These are phyloP conservation scores for Blastocystis sp. DNA, from an alignment of 352 stramenopile genomes.

Conservation along the genomic window DNA sequence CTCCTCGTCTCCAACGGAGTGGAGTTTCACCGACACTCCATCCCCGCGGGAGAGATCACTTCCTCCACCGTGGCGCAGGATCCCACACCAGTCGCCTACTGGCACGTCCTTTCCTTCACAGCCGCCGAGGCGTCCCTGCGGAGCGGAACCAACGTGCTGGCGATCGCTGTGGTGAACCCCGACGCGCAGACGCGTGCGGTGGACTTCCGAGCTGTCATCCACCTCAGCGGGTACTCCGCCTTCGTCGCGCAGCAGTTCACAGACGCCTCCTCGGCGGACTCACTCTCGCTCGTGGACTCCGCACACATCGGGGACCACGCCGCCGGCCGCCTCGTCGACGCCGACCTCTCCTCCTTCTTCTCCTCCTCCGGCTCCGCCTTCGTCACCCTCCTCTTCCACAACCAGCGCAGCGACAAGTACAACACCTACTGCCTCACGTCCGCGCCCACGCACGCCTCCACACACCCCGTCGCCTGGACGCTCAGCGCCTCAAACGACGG, in stretches of 20 bases:
- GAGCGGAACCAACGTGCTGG: slow-evolving; percentile 5
- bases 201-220: slow-evolving; percentile 23
- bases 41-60: background rate
- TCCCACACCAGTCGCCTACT: background rate
- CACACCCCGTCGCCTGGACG: background rate
- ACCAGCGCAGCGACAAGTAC: slow-evolving; percentile 12
- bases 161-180: slow-evolving; percentile 29
- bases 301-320: slow-evolving; percentile 11
- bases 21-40: background rate
- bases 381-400: background rate
- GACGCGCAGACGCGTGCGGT: background rate
- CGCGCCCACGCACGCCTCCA: background rate
- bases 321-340: background rate
- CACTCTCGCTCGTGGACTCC: background rate
- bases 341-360: slow-evolving; percentile 4
- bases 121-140: background rate
- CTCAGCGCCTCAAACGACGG: background rate
- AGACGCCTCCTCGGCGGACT: background rate
- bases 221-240: background rate
- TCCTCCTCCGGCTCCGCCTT: background rate
- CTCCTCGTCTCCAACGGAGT: background rate
- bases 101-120: background rate
- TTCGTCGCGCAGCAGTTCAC: background rate
- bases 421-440: slow-evolving; percentile 41
- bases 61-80: background rate